Percentiles rank a stretch among this genome's conserved stretches.
These are phyloP conservation scores for Agaricus subrufescens DNA, from an alignment of 768 basidiomycete species.

Conservation along the genomic window DNA sequence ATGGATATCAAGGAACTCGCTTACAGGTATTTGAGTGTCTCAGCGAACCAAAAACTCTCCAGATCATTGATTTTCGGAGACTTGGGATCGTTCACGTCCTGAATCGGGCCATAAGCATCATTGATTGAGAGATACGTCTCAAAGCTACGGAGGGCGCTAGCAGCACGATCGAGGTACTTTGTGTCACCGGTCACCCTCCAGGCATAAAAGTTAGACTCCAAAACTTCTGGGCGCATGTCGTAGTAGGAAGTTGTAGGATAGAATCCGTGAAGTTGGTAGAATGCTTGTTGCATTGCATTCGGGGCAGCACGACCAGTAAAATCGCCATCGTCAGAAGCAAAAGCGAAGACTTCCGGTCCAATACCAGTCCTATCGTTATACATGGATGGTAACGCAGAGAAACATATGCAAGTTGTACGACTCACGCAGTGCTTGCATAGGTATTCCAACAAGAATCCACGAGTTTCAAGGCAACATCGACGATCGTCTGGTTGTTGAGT, in stretches of 20 bases:
- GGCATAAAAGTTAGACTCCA: slow-evolving; percentile 80
- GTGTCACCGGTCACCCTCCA: slow-evolving; percentile 67
- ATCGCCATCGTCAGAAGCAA: slow-evolving; percentile 54
- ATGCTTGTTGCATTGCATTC: slow-evolving; percentile 33
- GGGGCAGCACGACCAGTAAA: slow-evolving; percentile 47
- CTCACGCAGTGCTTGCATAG: slow-evolving; percentile 65
- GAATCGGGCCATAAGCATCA: slow-evolving; percentile 42
- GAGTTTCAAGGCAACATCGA: slow-evolving; percentile 54
- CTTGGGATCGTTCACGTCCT: slow-evolving; percentile 44
- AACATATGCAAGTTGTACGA: not conserved
- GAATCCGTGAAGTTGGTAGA: slow-evolving; percentile 60
- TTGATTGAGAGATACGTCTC: slow-evolving; percentile 39
- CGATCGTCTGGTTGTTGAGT: slow-evolving; percentile 65
- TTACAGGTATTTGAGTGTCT: slow-evolving; percentile 73
- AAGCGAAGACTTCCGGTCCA: slow-evolving; percentile 69
- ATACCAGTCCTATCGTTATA: slow-evolving; percentile 56
- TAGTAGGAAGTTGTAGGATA: slow-evolving; percentile 56
- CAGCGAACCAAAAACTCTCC: slow-evolving; percentile 70
- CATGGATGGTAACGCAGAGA: not conserved
- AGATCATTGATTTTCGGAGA: slow-evolving; percentile 48
- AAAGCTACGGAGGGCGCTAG: slow-evolving; percentile 52
- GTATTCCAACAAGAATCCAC: slow-evolving; percentile 81
- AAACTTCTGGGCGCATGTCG: slow-evolving; percentile 69
- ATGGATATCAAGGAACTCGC: slow-evolving; percentile 9
- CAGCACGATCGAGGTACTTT: slow-evolving; percentile 66